phyloP scores from a whole-genome alignment of 257 asterid species.

The Plantago ovata region DNA sequence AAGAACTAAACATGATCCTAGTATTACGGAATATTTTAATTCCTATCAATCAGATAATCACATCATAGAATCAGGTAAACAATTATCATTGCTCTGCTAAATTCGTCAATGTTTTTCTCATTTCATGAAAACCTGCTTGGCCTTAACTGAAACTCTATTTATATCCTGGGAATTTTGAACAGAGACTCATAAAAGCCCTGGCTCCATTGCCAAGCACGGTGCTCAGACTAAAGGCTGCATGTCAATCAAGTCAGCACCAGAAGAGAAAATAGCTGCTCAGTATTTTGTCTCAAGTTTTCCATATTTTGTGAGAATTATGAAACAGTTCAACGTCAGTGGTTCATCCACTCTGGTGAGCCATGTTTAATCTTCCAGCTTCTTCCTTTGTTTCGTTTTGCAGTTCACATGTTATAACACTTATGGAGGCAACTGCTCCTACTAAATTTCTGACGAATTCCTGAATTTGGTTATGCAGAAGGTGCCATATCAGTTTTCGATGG shows the following conservation, averaged over 20 bases:
- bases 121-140: slow-evolving; percentile 4
- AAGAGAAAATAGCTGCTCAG: slow-evolving; percentile 86
- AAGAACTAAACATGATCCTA: slow-evolving; percentile 33
- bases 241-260: slow-evolving; percentile 86
- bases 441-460: not conserved
- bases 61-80: slow-evolving; percentile 47
- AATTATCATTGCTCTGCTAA: not conserved
- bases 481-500: slow-evolving; percentile 80
- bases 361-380: not conserved
- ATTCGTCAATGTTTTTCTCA: slow-evolving; percentile 6
- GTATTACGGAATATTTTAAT: slow-evolving; percentile 29
- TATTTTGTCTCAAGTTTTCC: slow-evolving; percentile 72
- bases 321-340: slow-evolving; percentile 83
- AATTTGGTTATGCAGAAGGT: slow-evolving; percentile 51
- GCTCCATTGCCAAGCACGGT: slow-evolving; percentile 49
- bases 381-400: not conserved
- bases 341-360: slow-evolving; percentile 83
- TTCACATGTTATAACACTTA: no score
- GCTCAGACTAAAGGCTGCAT: slow-evolving; percentile 74
- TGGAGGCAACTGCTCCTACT: no score
- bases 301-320: slow-evolving; percentile 83
- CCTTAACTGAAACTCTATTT: slow-evolving; percentile 13
- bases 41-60: slow-evolving; percentile 30
- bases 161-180: slow-evolving; percentile 25
- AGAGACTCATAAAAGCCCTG: slow-evolving; percentile 41